Evolutionary conservation across 192 early-diverging fungal genomes (phyloP), one percentile per base, ranked within the genome.

Genomic region (Linnemannia elongata): DNA sequence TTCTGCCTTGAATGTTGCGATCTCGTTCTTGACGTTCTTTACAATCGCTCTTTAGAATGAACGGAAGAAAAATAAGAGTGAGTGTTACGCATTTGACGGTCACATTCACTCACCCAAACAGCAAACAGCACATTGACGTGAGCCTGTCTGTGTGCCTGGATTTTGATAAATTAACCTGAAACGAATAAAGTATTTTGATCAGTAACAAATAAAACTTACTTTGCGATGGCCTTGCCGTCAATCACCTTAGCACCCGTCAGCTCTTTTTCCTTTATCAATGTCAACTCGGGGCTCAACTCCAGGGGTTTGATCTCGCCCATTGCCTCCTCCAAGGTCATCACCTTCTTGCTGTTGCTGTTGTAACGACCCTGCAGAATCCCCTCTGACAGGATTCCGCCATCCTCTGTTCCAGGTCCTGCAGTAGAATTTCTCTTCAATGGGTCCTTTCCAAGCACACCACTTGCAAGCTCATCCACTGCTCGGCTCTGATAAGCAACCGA

Each of bases 201-300:
- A 57, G 4, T 17, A 76, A 39, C 3, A 39, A 24, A 68, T 52
- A 18, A 52, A 6, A 72, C 88, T 90, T 88, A 95, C 95, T 95
- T 92, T 82, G 96, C 94, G 83, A 96, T 91, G 38, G 91, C 89
- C 82, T 97, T 97, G 74, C 96, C 96, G 78, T 97, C 94, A 89
- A 97, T 94, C 35, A 96, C 57, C 75, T 89, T 89, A 6, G 94
- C 93, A 38, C 73, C 80, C 9, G 63, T 66, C 13, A 36, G 8
- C 12, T 74, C 75, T 27, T 66, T 27, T 3, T 60, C 70, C 33
- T 77, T 77, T 55, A 86, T 57, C 57, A 86, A 42, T 2, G 47
- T 86, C 70, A 72, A 15, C 47, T 86, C 84, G 22, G 84, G 84
- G 49, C 84, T 86, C 57, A 86, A 35, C 33, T 81, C 84, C 69